Base-by-base conservation (phyloP, 805 yeast genomes). In the Lipomyces yamanashiensis region DNA sequence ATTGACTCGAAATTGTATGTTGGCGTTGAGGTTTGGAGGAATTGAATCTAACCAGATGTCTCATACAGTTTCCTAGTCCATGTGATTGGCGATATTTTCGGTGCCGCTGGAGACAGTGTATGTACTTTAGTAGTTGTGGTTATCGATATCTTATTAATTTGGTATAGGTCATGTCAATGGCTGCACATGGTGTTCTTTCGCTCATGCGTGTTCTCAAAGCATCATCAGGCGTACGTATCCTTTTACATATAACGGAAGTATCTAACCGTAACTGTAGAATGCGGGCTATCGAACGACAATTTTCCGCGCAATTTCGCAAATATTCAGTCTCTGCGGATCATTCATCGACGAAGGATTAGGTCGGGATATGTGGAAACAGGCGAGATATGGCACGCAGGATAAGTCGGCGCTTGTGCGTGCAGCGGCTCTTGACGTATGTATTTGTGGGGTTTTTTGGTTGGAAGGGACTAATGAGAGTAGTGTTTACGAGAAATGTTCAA, bases 291-390 rank as follows among this genome's bases (percentile, higher is more conserved):
- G 71, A 47, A 63, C 61, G 40, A 51, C 76, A 0, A 57, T 71
- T 6, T 54, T 74, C 51, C 37, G 53, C 0, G 41, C 75, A 2
- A 56, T 74, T 23, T 59, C 73, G 19, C 51, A 62, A 9, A 63
- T 75, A 19, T 54, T 68, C n/a, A 49, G 56, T 0, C 54, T 70
- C 1, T 54, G 71, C 5, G 76, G 76, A 17, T 71, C 72, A 12
- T 66, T 75, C 1, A 62, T 75, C 34, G 80, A 77, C 51, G 78
- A 73, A 33, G 45, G 70, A 0, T 67, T 73, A 2, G 61, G 71
- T 33, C 74, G 75, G 56, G 73, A 69, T 39, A 69, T 76, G 3
- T 74, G 74, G 73, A 76, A 75, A 54, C 63, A 59, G 7, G 77
- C 76, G 13, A 68, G 70, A 9, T 37, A 62, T 7, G 67, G 63